A percentile compares a stretch with the other conserved stretches of the same genome.
Evolutionary conservation across 1,284 basidiomycete species (phyloP).

Genomic region (Sporisorium iseilematis-ciliati): DNA sequence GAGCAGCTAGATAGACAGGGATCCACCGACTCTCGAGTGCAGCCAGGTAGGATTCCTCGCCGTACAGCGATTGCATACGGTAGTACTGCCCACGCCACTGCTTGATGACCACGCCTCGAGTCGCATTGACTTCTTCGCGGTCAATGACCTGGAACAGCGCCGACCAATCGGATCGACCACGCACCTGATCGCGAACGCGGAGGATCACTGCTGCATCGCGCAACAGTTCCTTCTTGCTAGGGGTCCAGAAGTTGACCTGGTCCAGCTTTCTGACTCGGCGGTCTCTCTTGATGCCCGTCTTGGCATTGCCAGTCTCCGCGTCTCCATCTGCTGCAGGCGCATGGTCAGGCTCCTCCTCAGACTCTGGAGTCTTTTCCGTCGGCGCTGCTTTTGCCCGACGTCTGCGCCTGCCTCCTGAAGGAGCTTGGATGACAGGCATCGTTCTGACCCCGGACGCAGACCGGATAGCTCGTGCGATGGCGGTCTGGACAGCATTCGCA

Average conservation of each 20-base stretch:
- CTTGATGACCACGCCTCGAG: constrained; percentile 76
- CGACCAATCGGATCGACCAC: constrained; percentile 77
- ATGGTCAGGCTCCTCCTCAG: constrained; percentile 4
- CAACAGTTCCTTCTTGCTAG: constrained; percentile 86
- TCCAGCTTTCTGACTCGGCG: constrained; percentile 26
- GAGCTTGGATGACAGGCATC: constrained; percentile 33
- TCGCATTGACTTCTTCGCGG: constrained; percentile 72
- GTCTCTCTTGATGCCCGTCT: constrained; percentile 12
- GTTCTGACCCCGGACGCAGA: constrained; percentile 24
- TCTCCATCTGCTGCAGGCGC: constrained; percentile 4
- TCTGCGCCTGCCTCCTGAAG: constrained; percentile 4
- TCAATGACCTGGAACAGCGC: constrained; percentile 77
- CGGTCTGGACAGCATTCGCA: constrained; percentile 20
- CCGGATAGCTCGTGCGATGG: constrained; percentile 29
- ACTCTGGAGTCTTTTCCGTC: not conserved
- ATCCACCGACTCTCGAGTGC: constrained; percentile 86
- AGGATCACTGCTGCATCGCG: constrained; percentile 86
- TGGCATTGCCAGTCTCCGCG: not conserved
- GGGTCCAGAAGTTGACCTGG: constrained; percentile 75
- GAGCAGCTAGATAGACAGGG: constrained; percentile 79
- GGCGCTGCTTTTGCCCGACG: not conserved
- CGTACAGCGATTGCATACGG: constrained; percentile 76
- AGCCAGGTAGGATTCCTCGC: constrained; percentile 80
- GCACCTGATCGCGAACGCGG: constrained; percentile 78
- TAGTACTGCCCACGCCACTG: constrained; percentile 72